A percentile compares a stretch with the other conserved stretches of the same genome.
These are phyloP conservation scores for Lentinula edodes DNA, from an alignment of 768 basidiomycete species.

Conservation along the genomic window DNA sequence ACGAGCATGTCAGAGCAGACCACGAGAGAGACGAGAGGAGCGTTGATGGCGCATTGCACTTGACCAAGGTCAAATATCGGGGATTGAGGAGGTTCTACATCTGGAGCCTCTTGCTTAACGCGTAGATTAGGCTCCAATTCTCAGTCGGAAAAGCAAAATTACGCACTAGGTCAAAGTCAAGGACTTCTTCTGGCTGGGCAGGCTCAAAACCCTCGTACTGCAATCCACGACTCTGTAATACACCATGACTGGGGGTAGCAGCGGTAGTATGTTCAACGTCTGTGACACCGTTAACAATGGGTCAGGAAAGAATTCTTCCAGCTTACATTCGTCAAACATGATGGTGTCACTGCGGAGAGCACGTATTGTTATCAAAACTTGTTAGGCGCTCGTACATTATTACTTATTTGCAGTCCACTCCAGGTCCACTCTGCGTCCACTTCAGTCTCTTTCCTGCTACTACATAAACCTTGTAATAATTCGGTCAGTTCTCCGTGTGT, in stretches of 20 bases:
- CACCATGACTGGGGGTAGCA: conserved; percentile 33
- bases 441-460: no score
- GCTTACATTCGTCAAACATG: conserved; percentile 70
- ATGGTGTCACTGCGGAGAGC: neutral
- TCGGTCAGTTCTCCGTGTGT: no score
- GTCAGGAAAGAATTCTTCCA: conserved; percentile 1
- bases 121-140: conserved; percentile 11
- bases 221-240: conserved; percentile 44
- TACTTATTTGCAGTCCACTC: no score
- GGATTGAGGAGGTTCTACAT: conserved; percentile 29
- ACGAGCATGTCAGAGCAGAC: conserved; percentile 84
- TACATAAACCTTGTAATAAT: no score
- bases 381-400: neutral
- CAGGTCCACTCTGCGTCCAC: no score
- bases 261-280: conserved; percentile 83
- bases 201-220: conserved; percentile 90
- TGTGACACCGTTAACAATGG: conserved; percentile 22
- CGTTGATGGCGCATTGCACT: conserved; percentile 86
- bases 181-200: conserved; percentile 44
- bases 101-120: conserved; percentile 23
- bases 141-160: conserved; percentile 9
- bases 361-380: neutral
- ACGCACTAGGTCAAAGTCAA: conserved; percentile 41
- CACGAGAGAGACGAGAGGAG: conserved; percentile 74
- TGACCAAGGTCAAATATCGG: conserved; percentile 80